Evolutionary conservation across 495 filamentous ascomycete species (phyloP).

Genomic region (Aspergillus olivimuriae): DNA sequence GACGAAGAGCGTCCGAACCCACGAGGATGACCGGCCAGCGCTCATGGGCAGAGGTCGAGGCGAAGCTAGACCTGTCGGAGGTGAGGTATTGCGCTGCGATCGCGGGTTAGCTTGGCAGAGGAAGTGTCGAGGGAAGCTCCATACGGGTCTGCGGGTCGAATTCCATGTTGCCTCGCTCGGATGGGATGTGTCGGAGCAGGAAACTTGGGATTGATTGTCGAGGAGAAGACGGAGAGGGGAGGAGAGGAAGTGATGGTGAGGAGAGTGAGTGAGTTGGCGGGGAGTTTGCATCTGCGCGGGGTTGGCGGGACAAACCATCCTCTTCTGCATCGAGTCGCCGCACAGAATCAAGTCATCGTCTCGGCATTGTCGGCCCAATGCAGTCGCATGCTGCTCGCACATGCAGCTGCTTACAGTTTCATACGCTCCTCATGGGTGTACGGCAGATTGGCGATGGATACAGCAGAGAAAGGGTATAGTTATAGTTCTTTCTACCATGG

Average conservation of each 20-base stretch:
- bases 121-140: conserved; percentile 19
- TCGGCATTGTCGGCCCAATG: too few species aligned
- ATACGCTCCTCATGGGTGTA: too few species aligned
- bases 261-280: background rate
- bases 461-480: too few species aligned
- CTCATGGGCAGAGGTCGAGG: conserved; percentile 70
- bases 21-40: conserved; percentile 94
- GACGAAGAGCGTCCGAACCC: conserved; percentile 18
- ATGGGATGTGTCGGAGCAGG: too few species aligned
- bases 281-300: too few species aligned
- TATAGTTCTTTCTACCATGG: conserved; percentile 3
- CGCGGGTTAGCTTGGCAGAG: background rate
- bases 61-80: conserved; percentile 80
- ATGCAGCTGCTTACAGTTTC: too few species aligned
- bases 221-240: background rate
- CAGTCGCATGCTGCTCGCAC: too few species aligned
- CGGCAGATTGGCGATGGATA: too few species aligned
- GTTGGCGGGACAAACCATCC: background rate
- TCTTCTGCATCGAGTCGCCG: too few species aligned
- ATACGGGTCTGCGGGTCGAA: conserved; percentile 57
- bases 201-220: too few species aligned
- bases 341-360: too few species aligned
- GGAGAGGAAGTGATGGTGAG: background rate
- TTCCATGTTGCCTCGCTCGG: conserved; percentile 43
- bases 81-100: conserved; percentile 67